phyloP scores from a whole-genome alignment of 1,284 basidiomycete species.

The Boletus sp. region DNA sequence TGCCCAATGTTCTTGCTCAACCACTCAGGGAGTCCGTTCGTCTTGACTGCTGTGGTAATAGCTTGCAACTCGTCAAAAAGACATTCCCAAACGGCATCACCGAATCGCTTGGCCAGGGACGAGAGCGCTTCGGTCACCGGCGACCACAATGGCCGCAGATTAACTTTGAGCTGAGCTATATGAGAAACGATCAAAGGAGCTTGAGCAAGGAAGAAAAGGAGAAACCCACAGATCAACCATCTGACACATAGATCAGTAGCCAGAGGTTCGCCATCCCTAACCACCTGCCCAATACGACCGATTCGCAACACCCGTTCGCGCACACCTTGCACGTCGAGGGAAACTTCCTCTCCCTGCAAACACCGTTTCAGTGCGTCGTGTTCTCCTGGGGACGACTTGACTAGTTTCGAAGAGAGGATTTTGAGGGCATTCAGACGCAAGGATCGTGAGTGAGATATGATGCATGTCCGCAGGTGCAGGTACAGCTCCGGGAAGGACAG shows the following conservation, averaged over 20 bases:
- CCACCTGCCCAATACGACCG: constrained; percentile 56
- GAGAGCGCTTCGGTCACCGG: constrained; percentile 77
- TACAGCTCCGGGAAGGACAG: constrained; percentile 52
- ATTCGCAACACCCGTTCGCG: constrained; percentile 83
- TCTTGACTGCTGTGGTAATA: constrained; percentile 18
- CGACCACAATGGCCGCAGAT: constrained; percentile 86
- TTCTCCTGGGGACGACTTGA: constrained; percentile 47
- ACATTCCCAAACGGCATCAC: constrained; percentile 72
- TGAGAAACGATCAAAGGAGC: not conserved
- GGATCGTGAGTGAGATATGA: constrained; percentile 63
- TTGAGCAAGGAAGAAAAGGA: constrained; percentile 3
- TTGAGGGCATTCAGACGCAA: constrained; percentile 60
- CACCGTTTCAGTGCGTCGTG: constrained; percentile 67
- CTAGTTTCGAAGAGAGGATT: constrained; percentile 52
- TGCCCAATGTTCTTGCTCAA: constrained; percentile 22
- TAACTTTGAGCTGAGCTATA: constrained; percentile 89
- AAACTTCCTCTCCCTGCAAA: constrained; percentile 73
- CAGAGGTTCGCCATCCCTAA: constrained; percentile 55
- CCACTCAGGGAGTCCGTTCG: constrained; percentile 21
- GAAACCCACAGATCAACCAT: constrained; percentile 65
- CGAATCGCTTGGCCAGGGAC: constrained; percentile 59
- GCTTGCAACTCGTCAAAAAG: constrained; percentile 65
- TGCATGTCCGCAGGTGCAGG: constrained; percentile 44
- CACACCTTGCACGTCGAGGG: constrained; percentile 76
- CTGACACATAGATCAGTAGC: constrained; percentile 58